A percentile compares a stretch with the other conserved stretches of the same genome.
These are phyloP conservation scores for Eucalyptus marginata DNA, from an alignment of 345 rosid genomes.

Conservation along the genomic window DNA sequence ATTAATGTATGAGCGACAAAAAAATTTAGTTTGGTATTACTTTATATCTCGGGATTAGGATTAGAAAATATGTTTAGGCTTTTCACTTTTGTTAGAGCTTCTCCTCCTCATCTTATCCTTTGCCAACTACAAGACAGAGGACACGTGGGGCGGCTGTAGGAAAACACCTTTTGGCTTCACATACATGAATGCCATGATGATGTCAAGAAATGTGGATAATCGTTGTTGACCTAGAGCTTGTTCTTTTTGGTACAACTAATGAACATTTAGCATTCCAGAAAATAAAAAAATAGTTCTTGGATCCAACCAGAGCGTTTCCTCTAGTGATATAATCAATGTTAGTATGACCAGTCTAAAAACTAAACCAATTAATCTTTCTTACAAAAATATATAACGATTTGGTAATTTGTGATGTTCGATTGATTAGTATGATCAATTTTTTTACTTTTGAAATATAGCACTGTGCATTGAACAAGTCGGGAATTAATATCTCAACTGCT, in stretches of 20 bases:
- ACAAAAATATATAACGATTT: background rate
- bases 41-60: background rate
- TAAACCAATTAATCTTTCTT: background rate
- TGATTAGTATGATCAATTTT: background rate
- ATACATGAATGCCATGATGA: background rate
- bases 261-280: background rate
- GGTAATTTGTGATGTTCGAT: accelerated
- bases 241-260: background rate
- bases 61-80: background rate
- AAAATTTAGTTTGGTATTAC: background rate
- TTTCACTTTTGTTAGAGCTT: background rate
- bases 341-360: background rate
- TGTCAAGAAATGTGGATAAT: background rate
- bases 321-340: background rate
- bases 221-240: background rate
- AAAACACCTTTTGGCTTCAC: background rate
- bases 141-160: background rate
- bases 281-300: background rate
- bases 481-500: background rate
- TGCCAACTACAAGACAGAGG: background rate
- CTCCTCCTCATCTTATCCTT: background rate
- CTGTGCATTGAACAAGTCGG: accelerated
- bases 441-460: background rate
- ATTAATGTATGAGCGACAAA: background rate
- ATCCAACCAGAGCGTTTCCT: background rate